Conservation (phyloP, 306 rosid species). For the Pterocarpus santalinus region DNA sequence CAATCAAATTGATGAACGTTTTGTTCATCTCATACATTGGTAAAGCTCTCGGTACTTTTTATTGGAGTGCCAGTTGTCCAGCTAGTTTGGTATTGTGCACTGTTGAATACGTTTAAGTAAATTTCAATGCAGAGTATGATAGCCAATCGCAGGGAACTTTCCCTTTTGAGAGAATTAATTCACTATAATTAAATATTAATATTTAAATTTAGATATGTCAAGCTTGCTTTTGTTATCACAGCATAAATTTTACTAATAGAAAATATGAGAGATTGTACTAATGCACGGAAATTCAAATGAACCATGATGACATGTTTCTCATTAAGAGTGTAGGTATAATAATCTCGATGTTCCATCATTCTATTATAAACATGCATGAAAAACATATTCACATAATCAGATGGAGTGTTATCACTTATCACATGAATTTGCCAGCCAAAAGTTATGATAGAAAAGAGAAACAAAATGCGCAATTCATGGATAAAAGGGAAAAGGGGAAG, state of each 20-base stretch:
- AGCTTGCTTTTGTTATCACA: neutral
- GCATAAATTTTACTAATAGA: neutral
- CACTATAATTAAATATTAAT: neutral
- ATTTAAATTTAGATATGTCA: neutral
- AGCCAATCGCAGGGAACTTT: neutral
- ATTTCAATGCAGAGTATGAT: neutral
- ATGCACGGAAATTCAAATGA: conserved; percentile 11
- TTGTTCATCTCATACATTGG: too few relatives aligned
- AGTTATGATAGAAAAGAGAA: conserved; percentile 9
- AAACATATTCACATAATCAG: neutral
- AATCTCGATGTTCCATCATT: conserved; percentile 4
- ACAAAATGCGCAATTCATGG: conserved; percentile 39
- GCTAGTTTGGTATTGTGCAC: too few relatives aligned
- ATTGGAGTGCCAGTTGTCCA: neutral
- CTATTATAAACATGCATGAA: neutral
- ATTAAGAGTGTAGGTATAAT: neutral
- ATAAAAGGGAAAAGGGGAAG: conserved; percentile 30
- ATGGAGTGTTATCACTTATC: conserved; percentile 28
- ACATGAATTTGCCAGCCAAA: conserved; percentile 23
- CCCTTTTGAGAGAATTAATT: neutral
- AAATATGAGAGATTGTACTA: neutral
- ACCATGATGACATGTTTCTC: neutral
- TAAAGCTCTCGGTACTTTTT: neutral
- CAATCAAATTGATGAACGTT: too few relatives aligned
- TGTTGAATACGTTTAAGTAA: too few relatives aligned